Base-by-base conservation (phyloP, 257 asterid genomes). In the Ocimum tenuiflorum region DNA sequence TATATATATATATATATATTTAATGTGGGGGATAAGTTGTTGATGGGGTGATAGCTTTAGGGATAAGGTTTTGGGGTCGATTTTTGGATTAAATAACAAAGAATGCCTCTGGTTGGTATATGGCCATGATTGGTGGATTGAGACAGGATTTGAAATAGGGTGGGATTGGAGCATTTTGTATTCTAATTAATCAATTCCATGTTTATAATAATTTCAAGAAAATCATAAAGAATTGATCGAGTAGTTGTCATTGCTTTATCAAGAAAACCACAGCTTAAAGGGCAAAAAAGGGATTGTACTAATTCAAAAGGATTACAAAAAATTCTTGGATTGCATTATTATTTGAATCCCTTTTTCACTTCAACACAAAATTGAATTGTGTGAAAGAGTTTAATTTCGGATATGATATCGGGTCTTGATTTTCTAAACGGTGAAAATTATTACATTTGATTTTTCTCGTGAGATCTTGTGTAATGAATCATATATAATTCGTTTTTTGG, bases 21-120 rank as follows among this genome's bases (percentile, higher is more conserved):
- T 58, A 56, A 17, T 31, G 33, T 43, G n/a, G n/a, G 72, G 50
- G 59, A 59, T 15, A 43, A 11, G 58, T 36, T 59, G 50, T 24
- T 6, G 46, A 15, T 59, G 18, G 10, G 31, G n/a, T n/a, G n/a
- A n/a, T n/a, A n/a, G n/a, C n/a, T 46, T 3, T 45, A 6, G 12
- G 48, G 49, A 18, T 49, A 64, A 29, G 22, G 5, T 33, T 20
- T 63, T 49, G 14, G 66, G 75, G 75, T 67, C 55, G 27, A 10
- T 2, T 42, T 70, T 12, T 5, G 8, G 1, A 48, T 42, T 59
- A 78, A 68, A 8, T 55, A 59, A 64, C 10, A n/a, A 49, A 11
- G 31, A 5, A 11, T 71, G 75, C 76, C 73, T 53, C 69, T 73
- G 63, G 78, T 73, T 70, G 66, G 60, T 73, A 38, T 29, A 43